These are phyloP conservation scores for Colletotrichum horii DNA, from an alignment of 2,329 filamentous ascomycete species.

Conservation along the genomic window DNA sequence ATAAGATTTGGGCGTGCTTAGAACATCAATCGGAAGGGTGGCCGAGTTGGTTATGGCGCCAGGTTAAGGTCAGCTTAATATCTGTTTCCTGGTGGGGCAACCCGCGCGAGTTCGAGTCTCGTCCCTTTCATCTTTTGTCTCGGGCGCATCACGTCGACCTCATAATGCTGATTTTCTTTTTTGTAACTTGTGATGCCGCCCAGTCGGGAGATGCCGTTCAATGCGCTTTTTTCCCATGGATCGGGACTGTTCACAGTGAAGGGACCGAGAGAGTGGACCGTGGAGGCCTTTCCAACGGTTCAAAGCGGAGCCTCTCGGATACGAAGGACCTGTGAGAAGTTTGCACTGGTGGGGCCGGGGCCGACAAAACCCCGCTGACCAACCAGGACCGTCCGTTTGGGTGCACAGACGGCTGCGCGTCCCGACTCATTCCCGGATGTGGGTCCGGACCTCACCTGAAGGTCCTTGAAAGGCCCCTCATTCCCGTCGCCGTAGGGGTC, in stretches of 20 bases:
- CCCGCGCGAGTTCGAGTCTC: constrained; percentile 23
- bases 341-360: constrained; percentile 10
- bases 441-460: neutral
- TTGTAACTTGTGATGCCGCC: neutral
- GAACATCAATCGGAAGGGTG: constrained; percentile 2
- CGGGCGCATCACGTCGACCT: neutral
- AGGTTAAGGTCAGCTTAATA: constrained; percentile 22
- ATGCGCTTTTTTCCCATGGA: neutral
- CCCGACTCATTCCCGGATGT: constrained; percentile 4
- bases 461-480: neutral
- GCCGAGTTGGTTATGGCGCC: constrained; percentile 23
- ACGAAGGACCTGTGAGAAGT: constrained; percentile 15
- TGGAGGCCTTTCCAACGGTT: neutral
- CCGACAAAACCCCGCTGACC: constrained; percentile 1
- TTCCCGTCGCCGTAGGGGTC: neutral
- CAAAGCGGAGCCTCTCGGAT: neutral
- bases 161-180: accelerated
- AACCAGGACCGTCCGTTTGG: neutral
- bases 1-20: no score
- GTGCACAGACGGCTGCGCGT: neutral
- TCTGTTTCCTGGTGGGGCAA: constrained; percentile 22
- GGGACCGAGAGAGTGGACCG: neutral
- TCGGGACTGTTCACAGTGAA: neutral
- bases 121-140: neutral
- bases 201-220: neutral